Base-by-base conservation (phyloP, 2,329 filamentous ascomycete species). In the Cyphellophora attinorum region DNA sequence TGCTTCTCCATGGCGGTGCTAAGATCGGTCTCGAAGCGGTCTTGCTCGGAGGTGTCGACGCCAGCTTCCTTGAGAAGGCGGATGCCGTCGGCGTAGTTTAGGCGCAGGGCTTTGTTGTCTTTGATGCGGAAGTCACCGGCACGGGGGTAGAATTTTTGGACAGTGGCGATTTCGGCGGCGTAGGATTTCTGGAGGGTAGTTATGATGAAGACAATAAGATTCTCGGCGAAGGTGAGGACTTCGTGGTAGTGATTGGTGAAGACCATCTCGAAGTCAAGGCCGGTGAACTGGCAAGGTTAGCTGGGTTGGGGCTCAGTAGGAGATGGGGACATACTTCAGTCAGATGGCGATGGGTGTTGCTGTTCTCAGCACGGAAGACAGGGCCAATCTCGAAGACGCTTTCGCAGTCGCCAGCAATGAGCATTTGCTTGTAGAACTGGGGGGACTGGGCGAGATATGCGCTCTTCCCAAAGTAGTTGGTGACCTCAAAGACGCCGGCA, bases 401-500 rank as follows among this genome's bases (percentile, higher is more conserved):
- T 51, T 74, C 67, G 62, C 76, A 75, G 40, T 76, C 69, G 43
- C 72, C 70, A 3, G 75, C 71, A 48, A 80, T 77, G 47, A 75
- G 67, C 73, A 79, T 79, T 51, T 80, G 76, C 62, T 80, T 80
- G 62, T 76, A 74, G 43, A 80, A 62, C 50, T 80, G 76, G 5
- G 76, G 76, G 25, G 69, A 74, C 50, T 80, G 76, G 2, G 76
- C 74, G 27, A 80, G 62, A 53, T 70, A 79, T 16, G 85, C 89
- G 46, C 81, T 75, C 53, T 81, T 76, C 47, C 81, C 84, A 58
- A 96, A 96, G 64, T 96, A 96, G 28, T 80, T 79, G 32, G 29
- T 39, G 49, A 96, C 68, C 50, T 80, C 72, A 60, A 98, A 96
- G 27, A 96, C 89, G 55, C 89, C 93, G 48, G 79, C 79, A 46